A percentile compares a stretch with the other conserved stretches of the same genome.
These are phyloP conservation scores for Ustilago hordei DNA, from an alignment of 1,284 basidiomycete genomes.

Conservation along the genomic window DNA sequence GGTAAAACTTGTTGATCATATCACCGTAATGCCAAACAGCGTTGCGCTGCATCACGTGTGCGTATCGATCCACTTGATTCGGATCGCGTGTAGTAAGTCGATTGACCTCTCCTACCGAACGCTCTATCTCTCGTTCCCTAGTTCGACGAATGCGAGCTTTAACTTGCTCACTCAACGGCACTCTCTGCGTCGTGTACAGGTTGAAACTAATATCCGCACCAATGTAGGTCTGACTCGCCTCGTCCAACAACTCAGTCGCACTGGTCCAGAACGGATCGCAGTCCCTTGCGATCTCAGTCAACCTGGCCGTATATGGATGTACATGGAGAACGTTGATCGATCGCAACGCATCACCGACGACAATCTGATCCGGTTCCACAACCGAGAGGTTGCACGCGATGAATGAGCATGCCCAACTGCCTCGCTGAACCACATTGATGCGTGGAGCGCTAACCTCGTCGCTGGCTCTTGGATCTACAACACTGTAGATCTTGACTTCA, in stretches of 20 bases:
- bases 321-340: slow-evolving; percentile 63
- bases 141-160: slow-evolving; percentile 42
- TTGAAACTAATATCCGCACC: slow-evolving; percentile 67
- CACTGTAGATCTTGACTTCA: slow-evolving; percentile 54
- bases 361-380: slow-evolving; percentile 40
- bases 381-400: slow-evolving; percentile 58
- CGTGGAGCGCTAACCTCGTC: slow-evolving; percentile 10
- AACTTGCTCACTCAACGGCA: slow-evolving; percentile 36
- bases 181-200: slow-evolving; percentile 60
- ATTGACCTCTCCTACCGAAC: neutral
- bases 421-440: slow-evolving; percentile 35
- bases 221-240: slow-evolving; percentile 56
- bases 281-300: slow-evolving; percentile 63
- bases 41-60: slow-evolving; percentile 61
- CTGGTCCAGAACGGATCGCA: slow-evolving; percentile 68
- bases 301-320: slow-evolving; percentile 27
- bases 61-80: slow-evolving; percentile 19
- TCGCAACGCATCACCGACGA: slow-evolving; percentile 66
- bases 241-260: slow-evolving; percentile 55
- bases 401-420: slow-evolving; percentile 64
- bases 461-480: slow-evolving; percentile 23
- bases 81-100: slow-evolving; percentile 3
- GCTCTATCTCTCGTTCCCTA: slow-evolving; percentile 35
- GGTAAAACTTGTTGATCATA: slow-evolving; percentile 61
- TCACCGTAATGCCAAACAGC: slow-evolving; percentile 66